Evolutionary conservation across 129 eudicot genomes (phyloP).

Genomic region (Flaveria bidentis): DNA sequence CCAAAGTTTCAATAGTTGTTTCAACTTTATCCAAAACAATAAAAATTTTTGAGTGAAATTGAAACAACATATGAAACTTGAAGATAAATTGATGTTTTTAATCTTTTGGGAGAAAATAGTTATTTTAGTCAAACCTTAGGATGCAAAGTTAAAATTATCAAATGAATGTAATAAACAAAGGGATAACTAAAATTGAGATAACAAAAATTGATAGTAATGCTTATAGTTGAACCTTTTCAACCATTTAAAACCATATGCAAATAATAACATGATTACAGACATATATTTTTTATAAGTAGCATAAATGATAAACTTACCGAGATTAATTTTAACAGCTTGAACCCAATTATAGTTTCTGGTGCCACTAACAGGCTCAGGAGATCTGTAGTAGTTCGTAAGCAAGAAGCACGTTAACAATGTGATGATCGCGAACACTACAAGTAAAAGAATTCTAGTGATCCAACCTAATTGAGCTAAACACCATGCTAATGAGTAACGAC

Average conservation of each 20-base stretch:
- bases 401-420: constrained; percentile 68
- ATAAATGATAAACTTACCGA: constrained; percentile 43
- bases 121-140: no score
- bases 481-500: constrained; percentile 58
- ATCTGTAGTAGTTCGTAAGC: constrained; percentile 61
- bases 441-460: constrained; percentile 55
- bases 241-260: background rate
- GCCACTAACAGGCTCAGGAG: constrained; percentile 64
- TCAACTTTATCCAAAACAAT: no score
- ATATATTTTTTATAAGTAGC: background rate
- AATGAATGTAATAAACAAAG: no score
- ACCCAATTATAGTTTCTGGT: constrained; percentile 63
- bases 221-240: no score
- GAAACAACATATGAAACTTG: no score
- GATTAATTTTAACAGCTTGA: constrained; percentile 68
- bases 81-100: no score
- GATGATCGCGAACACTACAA: constrained; percentile 51
- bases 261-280: background rate
- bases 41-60: no score
- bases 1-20: no score
- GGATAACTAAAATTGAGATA: no score
- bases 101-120: no score
- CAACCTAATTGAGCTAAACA: constrained; percentile 85
- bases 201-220: no score
- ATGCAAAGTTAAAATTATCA: no score